Base-by-base conservation (phyloP, 2,329 filamentous ascomycete species). In the Claviceps arundinis region DNA sequence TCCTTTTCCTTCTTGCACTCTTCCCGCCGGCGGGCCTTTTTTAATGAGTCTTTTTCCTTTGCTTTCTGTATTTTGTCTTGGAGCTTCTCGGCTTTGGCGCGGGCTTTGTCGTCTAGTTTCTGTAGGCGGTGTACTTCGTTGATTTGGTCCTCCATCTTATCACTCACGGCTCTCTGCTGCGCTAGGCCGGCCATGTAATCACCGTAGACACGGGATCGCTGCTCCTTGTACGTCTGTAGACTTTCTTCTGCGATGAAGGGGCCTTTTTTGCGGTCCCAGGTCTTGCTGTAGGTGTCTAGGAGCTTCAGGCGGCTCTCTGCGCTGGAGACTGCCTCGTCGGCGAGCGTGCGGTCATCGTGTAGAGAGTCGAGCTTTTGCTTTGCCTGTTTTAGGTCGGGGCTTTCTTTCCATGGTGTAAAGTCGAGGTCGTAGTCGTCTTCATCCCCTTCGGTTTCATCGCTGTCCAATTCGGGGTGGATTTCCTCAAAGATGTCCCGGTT, bases 401-500 rank as follows among this genome's bases (percentile, higher is more conserved):
- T 45, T 9, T 53, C 50, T 34, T 51, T 63, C 61, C 14, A 56
- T 37, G 40, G 58, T 54, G 42, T 59, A 51, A 24, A 54, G 5
- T 60, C 53, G 3, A 58, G 55, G 3, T 68, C 59, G n/a, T 64
- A 59, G 5, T 65, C 61, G 0, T 65, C 58, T 16, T 62, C 57
- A 14, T 34, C 44, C 16, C 3, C 26, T 17, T 46, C 26, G 4
- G 24, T 3, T 1, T 46, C 44, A n/a, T 46, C 44, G 26, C 26
- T 46, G 17, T 72, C 67, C 1, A 65, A 66, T 9, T 72, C 70
- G 0, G 74, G 72, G 54, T 77, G 76, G 16, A 76, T 60, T 16
- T 79, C 75, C 48, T 76, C 61, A 47, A 77, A 79, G 30, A 70
- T 65, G 16, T 78, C 73, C 17, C 66, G 68, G 57, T 80, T 78